phyloP scores from a whole-genome alignment of 2,329 filamentous ascomycete genomes.

The Ophiocordyceps camponoti-saundersi region DNA sequence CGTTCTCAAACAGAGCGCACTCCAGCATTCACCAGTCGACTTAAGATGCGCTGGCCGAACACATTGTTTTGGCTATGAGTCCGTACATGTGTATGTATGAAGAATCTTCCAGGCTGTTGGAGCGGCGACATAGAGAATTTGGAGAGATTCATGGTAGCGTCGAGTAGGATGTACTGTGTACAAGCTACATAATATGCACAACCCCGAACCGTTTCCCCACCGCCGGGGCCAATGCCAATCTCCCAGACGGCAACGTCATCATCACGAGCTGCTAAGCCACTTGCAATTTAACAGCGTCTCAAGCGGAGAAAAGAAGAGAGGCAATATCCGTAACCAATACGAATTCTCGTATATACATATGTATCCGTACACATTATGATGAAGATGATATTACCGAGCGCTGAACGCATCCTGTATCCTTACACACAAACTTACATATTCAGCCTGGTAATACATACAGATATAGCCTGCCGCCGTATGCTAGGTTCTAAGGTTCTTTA shows the following conservation, averaged over 20 bases:
- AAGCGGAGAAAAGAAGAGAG: background rate
- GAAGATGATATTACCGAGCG: too few species aligned
- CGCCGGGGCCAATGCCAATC: background rate
- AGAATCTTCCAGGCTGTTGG: background rate
- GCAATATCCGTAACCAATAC: background rate
- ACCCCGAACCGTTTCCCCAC: background rate
- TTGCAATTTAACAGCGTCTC: background rate
- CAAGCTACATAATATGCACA: background rate
- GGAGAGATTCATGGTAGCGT: background rate
- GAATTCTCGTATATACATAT: background rate
- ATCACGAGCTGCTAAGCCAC: conserved; percentile 2
- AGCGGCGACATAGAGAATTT: background rate
- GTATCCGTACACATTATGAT: too few species aligned
- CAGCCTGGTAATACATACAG: too few species aligned
- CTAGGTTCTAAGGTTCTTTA: background rate
- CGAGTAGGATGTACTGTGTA: background rate
- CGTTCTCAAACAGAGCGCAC: background rate
- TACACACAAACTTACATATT: too few species aligned
- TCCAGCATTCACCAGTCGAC: background rate
- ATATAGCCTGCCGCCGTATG: too few species aligned
- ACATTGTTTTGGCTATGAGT: background rate
- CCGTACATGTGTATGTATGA: background rate
- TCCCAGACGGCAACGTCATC: conserved; percentile 3
- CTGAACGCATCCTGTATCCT: too few species aligned
- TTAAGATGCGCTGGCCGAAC: background rate